These are phyloP conservation scores for Magnolia officinalis DNA, from an alignment of 164 flowering plant genomes.

Conservation along the genomic window DNA sequence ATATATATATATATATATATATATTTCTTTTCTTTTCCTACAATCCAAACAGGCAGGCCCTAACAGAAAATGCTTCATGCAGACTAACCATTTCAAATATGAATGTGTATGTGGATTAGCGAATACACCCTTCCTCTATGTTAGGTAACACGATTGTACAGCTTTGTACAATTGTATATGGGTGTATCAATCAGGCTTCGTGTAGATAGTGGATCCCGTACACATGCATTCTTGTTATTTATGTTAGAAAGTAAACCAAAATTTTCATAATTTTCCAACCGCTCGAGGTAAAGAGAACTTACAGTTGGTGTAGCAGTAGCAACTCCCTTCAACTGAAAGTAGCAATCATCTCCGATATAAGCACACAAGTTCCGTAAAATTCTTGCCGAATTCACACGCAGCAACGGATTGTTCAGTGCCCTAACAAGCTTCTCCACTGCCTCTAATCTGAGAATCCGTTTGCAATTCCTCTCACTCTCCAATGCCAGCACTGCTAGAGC, in stretches of 20 bases:
- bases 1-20: too few species aligned
- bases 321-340: slow-evolving; percentile 38
- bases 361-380: slow-evolving; percentile 69
- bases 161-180: too few species aligned
- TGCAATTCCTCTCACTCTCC: slow-evolving; percentile 65
- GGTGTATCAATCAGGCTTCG: too few species aligned
- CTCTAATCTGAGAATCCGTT: slow-evolving; percentile 45
- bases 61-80: too few species aligned
- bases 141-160: too few species aligned
- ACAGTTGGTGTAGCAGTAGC: slow-evolving; percentile 63
- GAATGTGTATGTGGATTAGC: too few species aligned
- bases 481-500: slow-evolving; percentile 80
- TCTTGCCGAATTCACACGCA: slow-evolving; percentile 66
- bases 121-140: too few species aligned
- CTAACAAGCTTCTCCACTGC: slow-evolving; percentile 43
- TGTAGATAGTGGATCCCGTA: too few species aligned
- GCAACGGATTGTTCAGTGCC: slow-evolving; percentile 48
- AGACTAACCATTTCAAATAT: too few species aligned
- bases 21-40: too few species aligned
- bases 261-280: background rate
- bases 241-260: background rate
- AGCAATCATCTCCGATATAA: slow-evolving; percentile 48
- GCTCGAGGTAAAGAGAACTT: slow-evolving; percentile 30
- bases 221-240: background rate
- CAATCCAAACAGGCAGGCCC: too few species aligned